These are phyloP conservation scores for Globisporangium middletonii DNA, from an alignment of 352 stramenopile genomes.

Conservation along the genomic window DNA sequence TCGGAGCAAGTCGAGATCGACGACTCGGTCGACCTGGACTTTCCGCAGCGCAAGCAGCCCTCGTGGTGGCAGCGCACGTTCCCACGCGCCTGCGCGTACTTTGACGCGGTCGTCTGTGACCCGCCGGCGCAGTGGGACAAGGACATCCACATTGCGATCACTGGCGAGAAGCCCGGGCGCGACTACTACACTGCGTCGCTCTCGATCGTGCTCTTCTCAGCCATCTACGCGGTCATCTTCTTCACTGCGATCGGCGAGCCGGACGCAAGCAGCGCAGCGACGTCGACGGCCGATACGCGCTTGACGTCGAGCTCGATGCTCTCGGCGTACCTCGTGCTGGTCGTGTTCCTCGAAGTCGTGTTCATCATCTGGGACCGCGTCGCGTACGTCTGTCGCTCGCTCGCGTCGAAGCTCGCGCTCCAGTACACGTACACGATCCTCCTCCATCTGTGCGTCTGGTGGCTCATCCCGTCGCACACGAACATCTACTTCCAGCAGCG, in stretches of 20 bases:
- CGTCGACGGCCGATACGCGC: conserved; percentile 39
- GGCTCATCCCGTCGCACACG: conserved; percentile 66
- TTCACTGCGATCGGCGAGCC: conserved; percentile 70
- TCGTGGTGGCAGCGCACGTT: conserved; percentile 51
- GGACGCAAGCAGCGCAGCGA: conserved; percentile 25
- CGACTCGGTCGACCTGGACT: conserved; percentile 31
- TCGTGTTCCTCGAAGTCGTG: conserved; percentile 73
- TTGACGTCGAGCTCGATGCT: conserved; percentile 68
- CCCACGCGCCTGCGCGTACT: conserved; percentile 47
- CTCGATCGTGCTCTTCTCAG: conserved; percentile 49
- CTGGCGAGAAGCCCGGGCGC: conserved; percentile 66
- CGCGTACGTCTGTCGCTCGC: conserved; percentile 68
- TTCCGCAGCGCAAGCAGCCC: conserved; percentile 37
- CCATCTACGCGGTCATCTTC: conserved; percentile 70
- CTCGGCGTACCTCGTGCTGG: conserved; percentile 81
- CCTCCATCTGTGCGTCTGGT: conserved; percentile 71
- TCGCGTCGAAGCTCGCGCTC: conserved; percentile 65
- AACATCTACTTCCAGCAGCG: conserved; percentile 80
- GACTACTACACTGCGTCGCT: conserved; percentile 75
- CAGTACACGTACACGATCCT: conserved; percentile 72
- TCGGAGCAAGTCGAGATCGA: conserved; percentile 69
- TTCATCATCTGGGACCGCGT: conserved; percentile 87
- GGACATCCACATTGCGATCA: conserved; percentile 79
- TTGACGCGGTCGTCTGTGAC: conserved; percentile 51
- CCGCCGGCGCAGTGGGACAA: conserved; percentile 80